phyloP scores from a whole-genome alignment of 1,284 basidiomycete genomes.

The Amylostereum areolatum region DNA sequence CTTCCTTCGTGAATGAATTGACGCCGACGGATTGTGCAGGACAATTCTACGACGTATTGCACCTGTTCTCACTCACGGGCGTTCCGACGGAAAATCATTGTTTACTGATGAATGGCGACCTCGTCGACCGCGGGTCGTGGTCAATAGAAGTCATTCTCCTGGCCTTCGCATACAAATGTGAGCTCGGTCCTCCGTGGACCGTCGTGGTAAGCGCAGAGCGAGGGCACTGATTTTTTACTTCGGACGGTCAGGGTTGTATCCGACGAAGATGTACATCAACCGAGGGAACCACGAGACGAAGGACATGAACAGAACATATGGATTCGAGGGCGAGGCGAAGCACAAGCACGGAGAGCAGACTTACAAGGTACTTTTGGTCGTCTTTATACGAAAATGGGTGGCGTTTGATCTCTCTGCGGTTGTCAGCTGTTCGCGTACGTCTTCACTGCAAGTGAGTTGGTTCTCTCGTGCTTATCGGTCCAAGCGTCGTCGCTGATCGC shows the following conservation, averaged over 20 bases:
- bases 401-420: neutral
- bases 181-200: slow-evolving; percentile 19
- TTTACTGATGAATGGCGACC: slow-evolving; percentile 91
- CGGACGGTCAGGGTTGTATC: slow-evolving; percentile 70
- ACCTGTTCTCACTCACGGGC: slow-evolving; percentile 85
- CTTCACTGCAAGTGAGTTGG: slow-evolving; percentile 78
- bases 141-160: slow-evolving; percentile 94
- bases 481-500: neutral
- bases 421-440: slow-evolving; percentile 83
- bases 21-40: slow-evolving; percentile 35
- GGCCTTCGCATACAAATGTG: slow-evolving; percentile 95
- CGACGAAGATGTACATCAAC: slow-evolving; percentile 83
- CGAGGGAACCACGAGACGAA: slow-evolving; percentile 97
- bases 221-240: slow-evolving; percentile 7
- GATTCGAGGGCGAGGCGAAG: slow-evolving; percentile 96
- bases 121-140: slow-evolving; percentile 97
- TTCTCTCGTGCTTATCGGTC: neutral
- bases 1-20: neutral
- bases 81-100: slow-evolving; percentile 78
- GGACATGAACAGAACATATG: slow-evolving; percentile 86
- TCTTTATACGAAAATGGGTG: neutral
- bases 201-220: neutral
- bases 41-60: slow-evolving; percentile 92
- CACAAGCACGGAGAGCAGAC: slow-evolving; percentile 92
- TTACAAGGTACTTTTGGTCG: slow-evolving; percentile 54